Evolutionary conservation across 345 rosid genomes (phyloP).

Genomic region (Citrus mangshanensis): DNA sequence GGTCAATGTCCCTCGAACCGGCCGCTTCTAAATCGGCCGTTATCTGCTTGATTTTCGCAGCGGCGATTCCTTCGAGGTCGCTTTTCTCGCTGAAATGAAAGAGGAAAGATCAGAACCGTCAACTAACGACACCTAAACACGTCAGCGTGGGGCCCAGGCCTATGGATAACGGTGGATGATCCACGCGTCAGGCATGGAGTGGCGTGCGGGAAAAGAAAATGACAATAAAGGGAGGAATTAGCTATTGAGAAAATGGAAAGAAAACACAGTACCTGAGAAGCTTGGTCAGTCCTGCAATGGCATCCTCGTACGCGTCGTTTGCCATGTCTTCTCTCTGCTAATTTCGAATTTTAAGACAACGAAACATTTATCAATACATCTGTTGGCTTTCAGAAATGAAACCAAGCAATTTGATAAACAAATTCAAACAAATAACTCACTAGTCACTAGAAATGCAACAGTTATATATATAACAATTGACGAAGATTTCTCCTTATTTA

Average conservation of each 20-base stretch:
- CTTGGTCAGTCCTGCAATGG: constrained; percentile 69
- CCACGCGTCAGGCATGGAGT: neutral
- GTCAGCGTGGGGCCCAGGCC: constrained; percentile 6
- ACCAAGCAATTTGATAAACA: neutral
- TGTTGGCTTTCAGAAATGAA: neutral
- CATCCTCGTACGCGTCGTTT: constrained; percentile 59
- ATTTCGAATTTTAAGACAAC: neutral
- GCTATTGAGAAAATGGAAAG: neutral
- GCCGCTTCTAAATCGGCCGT: constrained; percentile 68
- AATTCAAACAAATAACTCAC: neutral
- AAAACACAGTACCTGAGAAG: constrained; percentile 62
- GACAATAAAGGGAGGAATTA: neutral
- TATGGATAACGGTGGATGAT: neutral
- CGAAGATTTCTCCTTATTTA: neutral
- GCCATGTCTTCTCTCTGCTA: constrained; percentile 57
- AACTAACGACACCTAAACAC: neutral
- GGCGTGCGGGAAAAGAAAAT: neutral
- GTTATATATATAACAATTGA: neutral
- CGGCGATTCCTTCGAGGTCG: constrained; percentile 69
- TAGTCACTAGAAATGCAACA: neutral
- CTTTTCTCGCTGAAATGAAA: constrained; percentile 48
- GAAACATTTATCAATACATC: neutral
- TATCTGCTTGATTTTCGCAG: constrained; percentile 72
- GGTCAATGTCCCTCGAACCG: constrained; percentile 39
- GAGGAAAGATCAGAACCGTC: constrained; percentile 11